Evolutionary conservation across 768 basidiomycete genomes (phyloP), one percentile per base, ranked within the genome.

Genomic region (Calocera cornea): DNA sequence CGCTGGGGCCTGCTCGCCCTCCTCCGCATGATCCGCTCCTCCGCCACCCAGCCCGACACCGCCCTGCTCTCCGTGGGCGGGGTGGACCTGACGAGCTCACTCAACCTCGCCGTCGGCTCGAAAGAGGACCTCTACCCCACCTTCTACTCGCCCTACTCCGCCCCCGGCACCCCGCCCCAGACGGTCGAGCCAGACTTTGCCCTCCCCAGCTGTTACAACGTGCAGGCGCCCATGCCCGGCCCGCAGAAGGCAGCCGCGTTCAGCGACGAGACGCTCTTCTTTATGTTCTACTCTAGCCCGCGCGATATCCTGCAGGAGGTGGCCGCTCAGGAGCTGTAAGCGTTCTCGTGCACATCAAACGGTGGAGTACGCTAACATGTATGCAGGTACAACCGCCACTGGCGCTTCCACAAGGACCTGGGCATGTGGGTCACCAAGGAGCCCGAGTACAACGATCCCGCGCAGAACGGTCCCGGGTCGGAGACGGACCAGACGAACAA

Each of bases 61-160:
- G 89, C 86, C 36, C 78, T 93, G 77, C 85, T 88, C 71, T 85
- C 87, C 70, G 84, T 95, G 72, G 95, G 95, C 49, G 95, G 95
- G 47, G 77, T 98, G 75, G 93, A 98, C 77, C 86, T 98, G 84
- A 83, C 84, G 63, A 86, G 84, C 19, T 47, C 44, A 7, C 44
- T 47, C 8, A 47, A 19, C 44, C 44, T 47, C 5, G 8, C 44
- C 8, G 44, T 47, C 19, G 22, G 33, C n/a, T 67, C n/a, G 17
- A 24, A 76, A 90, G 91, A 47, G 75, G 89, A 89, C 73, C 80
- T 95, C 68, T 94, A 92, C 79, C 87, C 92, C 68, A 89, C 89
- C 31, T 95, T 98, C 79, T 91, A 95, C 73, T 95, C 95, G 67
- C 95, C 95, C 31, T 98, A 94, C 94, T 86, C 91, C 70, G 94